Evolutionary conservation across 2,329 filamentous ascomycete species (phyloP), one percentile per base, ranked within the genome.

Genomic region (Dactylellina cionopaga): DNA sequence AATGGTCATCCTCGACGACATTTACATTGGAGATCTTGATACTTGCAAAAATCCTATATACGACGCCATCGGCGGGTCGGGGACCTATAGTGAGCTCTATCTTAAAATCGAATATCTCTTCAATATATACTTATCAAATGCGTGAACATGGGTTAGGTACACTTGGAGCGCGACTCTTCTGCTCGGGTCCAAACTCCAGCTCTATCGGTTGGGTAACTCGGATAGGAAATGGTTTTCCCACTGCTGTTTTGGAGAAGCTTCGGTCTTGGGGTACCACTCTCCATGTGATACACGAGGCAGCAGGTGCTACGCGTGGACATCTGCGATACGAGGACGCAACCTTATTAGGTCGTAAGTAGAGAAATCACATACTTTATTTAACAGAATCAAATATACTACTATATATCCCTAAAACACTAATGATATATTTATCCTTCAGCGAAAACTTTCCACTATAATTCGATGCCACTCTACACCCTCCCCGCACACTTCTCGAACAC

Each of bases 151-250:
- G n/a, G n/a, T 2, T 27, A 71, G 66, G 66, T 43, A 64, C 49
- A 6, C 31, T 71, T 6, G 66, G 66, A 15, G 66, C 66, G 5
- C 58, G 66, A 2, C 37, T 71, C 6, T 71, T 71, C 44, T 59
- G 58, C n/a, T 17, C 58, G 0, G 44, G 52, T 1, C n/a, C 31
- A 0, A 56, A 37, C 1, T 41, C 66, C 13, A 37, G 17, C n/a
- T 63, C 66, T 2, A 44, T 71, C 25, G 66, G 66, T 52, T 71
- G 66, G 66, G 66, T 64, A 15, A 58, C 56, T 15, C 58, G 66
- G 11, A 41, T 71, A 2, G 66, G 66, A 29, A 29, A 13, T 7
- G 51, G 39, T 6, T 71, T 71, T 29, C 66, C 66, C 4, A 37
- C n/a, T 39, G 27, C 31, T 4, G 59, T 35, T 1, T 35, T 71